phyloP scores from a whole-genome alignment of 768 basidiomycete genomes.

The Boletales sp. region DNA sequence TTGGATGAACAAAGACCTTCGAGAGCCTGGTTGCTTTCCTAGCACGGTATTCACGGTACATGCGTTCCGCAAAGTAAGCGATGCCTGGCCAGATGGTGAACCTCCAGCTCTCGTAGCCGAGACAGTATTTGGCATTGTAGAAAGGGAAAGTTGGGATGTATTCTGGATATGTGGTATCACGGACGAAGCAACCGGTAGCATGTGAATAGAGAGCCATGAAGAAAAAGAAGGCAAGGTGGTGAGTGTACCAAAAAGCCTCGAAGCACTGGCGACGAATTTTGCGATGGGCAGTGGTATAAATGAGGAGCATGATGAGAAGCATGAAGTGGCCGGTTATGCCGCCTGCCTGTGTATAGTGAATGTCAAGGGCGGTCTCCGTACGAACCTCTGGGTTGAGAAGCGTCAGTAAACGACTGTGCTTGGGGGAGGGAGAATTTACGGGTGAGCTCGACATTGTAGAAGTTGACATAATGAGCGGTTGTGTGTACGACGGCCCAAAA shows the following conservation, averaged over 20 bases:
- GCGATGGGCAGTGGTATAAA: constrained; percentile 88
- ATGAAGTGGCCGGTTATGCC: constrained; percentile 96
- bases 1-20: constrained; percentile 87
- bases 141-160: constrained; percentile 74
- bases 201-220: constrained; percentile 88
- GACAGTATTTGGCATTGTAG: constrained; percentile 82
- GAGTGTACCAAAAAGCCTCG: constrained; percentile 97
- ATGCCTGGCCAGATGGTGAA: constrained; percentile 92
- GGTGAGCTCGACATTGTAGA: constrained; percentile 84
- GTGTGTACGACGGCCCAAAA: constrained; percentile 93
- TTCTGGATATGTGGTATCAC: constrained; percentile 75
- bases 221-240: constrained; percentile 93
- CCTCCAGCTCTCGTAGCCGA: constrained; percentile 89
- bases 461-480: constrained; percentile 92
- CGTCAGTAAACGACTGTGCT: neutral
- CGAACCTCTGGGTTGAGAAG: constrained; percentile 63
- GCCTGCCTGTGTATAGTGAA: constrained; percentile 86
- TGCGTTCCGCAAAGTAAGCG: constrained; percentile 83
- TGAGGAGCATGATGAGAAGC: constrained; percentile 89
- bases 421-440: constrained; percentile 45
- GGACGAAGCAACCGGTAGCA: constrained; percentile 94
- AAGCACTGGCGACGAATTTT: constrained; percentile 88
- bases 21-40: constrained; percentile 74
- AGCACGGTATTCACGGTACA: constrained; percentile 81
- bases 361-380: constrained; percentile 68